phyloP scores from a whole-genome alignment of 106 monocot genomes.

The Agapanthus africanus region DNA sequence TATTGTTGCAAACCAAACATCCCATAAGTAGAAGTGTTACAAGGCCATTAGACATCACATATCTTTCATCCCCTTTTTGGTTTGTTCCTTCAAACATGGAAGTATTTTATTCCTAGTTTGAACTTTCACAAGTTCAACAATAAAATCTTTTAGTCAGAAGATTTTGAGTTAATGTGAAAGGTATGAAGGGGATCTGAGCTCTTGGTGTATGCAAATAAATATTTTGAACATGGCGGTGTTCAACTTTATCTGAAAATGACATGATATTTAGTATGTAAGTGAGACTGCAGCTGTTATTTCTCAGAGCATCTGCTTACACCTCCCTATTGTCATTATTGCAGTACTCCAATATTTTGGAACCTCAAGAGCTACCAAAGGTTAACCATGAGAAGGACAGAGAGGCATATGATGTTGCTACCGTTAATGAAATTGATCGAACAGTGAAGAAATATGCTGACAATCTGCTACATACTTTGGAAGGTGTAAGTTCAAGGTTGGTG shows the following conservation, averaged over 20 bases:
- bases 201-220: too few species aligned
- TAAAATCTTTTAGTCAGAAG: background rate
- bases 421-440: constrained; percentile 48
- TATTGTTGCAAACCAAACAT: too few species aligned
- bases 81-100: background rate
- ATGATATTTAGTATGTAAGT: background rate
- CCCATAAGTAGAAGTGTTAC: background rate
- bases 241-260: too few species aligned
- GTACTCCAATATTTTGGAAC: constrained; percentile 9
- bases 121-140: too few species aligned
- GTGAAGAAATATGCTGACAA: constrained; percentile 63
- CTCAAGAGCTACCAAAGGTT: constrained; percentile 10
- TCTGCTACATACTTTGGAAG: constrained; percentile 51
- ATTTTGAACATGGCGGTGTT: background rate
- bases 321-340: background rate
- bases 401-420: constrained; percentile 23
- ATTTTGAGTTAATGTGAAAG: background rate
- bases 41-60: background rate
- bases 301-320: background rate
- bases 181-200: too few species aligned
- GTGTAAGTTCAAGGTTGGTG: constrained; percentile 54
- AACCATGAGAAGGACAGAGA: background rate
- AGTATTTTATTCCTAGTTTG: too few species aligned
- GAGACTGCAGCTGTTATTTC: background rate
- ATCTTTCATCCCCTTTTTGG: background rate